Evolutionary conservation across 768 basidiomycete genomes (phyloP), one percentile per base, ranked within the genome.

Genomic region (Boletus bicolor): DNA sequence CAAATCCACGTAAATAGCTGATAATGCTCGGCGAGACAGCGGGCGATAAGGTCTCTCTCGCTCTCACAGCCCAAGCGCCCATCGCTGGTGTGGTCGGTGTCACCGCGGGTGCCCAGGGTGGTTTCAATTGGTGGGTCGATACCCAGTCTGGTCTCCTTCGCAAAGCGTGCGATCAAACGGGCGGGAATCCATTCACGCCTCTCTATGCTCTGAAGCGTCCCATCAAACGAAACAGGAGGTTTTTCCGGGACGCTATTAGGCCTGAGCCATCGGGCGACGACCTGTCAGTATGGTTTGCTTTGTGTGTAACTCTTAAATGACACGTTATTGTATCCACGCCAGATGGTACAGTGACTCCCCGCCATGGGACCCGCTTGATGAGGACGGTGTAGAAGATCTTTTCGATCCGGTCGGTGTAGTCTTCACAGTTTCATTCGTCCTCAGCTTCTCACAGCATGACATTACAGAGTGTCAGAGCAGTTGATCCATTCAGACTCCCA

Each of bases 291-390:
- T 32, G 8, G 17, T 21, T 3, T 9, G 7, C 12, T 24, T 38
- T 21, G 7, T 37, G 14, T 35, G 15, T 4, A 8, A 17, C n/a
- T 24, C 11, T 30, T 30, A 17, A 42, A 15, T 56, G 44, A 14
- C 7, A 21, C 4, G 12, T 21, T 19, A 5, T 35, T 12, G n/a
- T 14, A 15, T 42, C 17, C n/a, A 21, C 7, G 10, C 9, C 28
- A 71, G 68, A 11, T 69, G 68, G 68, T 46, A 35, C 48, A 28
- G 37, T 19, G 62, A 54, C 30, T 10, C 30, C 7, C 44, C 56
- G 3, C 69, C 68, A 17, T 71, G 69, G 68, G 60, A 64, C 4
- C 67, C 67, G 1, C 62, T 69, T 14, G 62, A 69, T 11, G 62
- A 62, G 30, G 67, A 71, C 2, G 67, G 67, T 8, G 49, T 6